These are phyloP conservation scores for Oenanthe javanica DNA, from an alignment of 140 eudicot genomes.

Conservation along the genomic window DNA sequence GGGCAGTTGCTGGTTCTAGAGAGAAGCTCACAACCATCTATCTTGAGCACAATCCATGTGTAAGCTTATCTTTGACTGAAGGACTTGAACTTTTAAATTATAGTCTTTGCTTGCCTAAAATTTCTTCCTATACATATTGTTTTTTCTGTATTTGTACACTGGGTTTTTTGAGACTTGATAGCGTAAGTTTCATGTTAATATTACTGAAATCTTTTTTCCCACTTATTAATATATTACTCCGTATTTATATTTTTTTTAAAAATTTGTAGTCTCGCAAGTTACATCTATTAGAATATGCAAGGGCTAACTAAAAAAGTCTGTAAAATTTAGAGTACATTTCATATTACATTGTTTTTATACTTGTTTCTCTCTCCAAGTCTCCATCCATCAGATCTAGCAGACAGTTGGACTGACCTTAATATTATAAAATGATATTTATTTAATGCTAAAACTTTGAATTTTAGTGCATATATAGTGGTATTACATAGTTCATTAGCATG, in stretches of 20 bases:
- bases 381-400: not conserved
- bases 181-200: not conserved
- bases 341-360: not conserved
- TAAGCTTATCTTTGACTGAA: constrained; percentile 28
- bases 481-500: not conserved
- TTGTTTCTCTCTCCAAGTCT: not conserved
- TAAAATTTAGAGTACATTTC: not conserved
- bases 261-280: not conserved
- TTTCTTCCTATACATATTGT: not conserved
- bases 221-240: too few relatives aligned
- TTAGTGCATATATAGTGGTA: not conserved
- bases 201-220: not conserved
- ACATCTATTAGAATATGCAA: not conserved
- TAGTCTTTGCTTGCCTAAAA: not conserved
- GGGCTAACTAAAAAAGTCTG: not conserved
- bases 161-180: not conserved
- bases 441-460: not conserved
- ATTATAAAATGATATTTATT: not conserved
- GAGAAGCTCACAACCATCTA: constrained; percentile 84
- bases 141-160: not conserved
- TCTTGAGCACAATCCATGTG: constrained; percentile 98
- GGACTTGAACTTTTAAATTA: not conserved
- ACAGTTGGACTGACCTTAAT: not conserved
- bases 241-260: too few relatives aligned
- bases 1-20: constrained; percentile 74